phyloP scores from a whole-genome alignment of 108 stramenopile genomes.

The Fragilaria radians region DNA sequence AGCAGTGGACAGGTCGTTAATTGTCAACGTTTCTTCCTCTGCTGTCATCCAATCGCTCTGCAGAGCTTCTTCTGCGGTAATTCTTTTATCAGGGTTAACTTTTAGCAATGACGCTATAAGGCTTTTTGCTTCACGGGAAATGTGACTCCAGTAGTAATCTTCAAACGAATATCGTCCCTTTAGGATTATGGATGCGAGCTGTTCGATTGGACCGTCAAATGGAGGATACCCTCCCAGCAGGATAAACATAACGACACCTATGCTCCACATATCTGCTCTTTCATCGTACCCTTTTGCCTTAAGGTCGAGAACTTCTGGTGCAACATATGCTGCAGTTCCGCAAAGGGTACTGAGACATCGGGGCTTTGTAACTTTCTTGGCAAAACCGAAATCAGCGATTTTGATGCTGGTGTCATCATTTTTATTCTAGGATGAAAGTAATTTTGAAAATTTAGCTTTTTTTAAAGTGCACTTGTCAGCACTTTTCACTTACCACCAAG shows the following conservation, averaged over 20 bases:
- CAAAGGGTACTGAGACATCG: conserved; percentile 64
- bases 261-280: conserved; percentile 86
- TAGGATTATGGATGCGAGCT: conserved; percentile 48
- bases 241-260: conserved; percentile 93
- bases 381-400: conserved; percentile 97
- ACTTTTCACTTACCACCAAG: conserved; percentile 45
- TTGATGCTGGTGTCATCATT: conserved; percentile 81
- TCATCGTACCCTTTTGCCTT: conserved; percentile 47
- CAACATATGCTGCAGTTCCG: conserved; percentile 67
- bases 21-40: conserved; percentile 36
- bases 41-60: conserved; percentile 46
- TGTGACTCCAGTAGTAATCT: conserved; percentile 63
- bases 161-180: conserved; percentile 55
- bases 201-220: conserved; percentile 65
- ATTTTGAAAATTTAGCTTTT: not conserved
- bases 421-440: conserved; percentile 28
- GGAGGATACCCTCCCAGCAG: conserved; percentile 91
- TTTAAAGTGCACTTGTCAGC: conserved; percentile 6
- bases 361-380: conserved; percentile 65
- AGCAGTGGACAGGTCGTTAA: conserved; percentile 33
- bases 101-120: conserved; percentile 67
- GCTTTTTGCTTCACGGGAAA: conserved; percentile 75
- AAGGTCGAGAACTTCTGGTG: conserved; percentile 59
- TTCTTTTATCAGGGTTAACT: conserved; percentile 35
- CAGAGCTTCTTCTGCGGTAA: conserved; percentile 35